Conservation (phyloP, 495 filamentous ascomycete genomes). For the Neurospora sp. region DNA sequence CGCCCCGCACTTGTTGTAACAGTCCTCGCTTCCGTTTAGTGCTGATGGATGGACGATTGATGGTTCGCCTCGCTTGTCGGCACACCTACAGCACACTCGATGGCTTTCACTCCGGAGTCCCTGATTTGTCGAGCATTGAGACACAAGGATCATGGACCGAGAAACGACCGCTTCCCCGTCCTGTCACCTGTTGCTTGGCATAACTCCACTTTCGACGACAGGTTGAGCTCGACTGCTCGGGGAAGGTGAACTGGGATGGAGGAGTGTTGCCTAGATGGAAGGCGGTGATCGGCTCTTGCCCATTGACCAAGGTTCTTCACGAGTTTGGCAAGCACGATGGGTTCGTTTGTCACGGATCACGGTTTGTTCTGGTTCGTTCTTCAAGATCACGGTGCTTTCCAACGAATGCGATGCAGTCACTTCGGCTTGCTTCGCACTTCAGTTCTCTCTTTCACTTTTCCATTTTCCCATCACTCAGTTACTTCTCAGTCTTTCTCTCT, state of each 20-base stretch:
- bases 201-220: not conserved
- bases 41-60: not conserved
- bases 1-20: not conserved
- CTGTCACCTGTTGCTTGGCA: not conserved
- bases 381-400: not conserved
- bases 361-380: not conserved
- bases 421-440: not conserved
- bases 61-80: not conserved
- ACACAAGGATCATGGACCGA: not conserved
- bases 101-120: not conserved
- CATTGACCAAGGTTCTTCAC: not conserved
- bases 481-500: too few relatives aligned
- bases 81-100: not conserved
- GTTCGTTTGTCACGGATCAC: not conserved
- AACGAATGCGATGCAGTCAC: not conserved
- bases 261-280: not conserved
- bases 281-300: not conserved
- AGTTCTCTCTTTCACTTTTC: too few relatives aligned
- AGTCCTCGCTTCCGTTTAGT: not conserved
- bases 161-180: not conserved
- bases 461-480: too few relatives aligned
- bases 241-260: not conserved
- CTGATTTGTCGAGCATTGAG: not conserved
- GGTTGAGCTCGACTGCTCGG: not conserved
- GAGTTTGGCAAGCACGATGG: not conserved